Percentiles rank a stretch among this genome's conserved stretches.
phyloP scores from a whole-genome alignment of 2,329 filamentous ascomycete species.

The Leptodontidium sp. region DNA sequence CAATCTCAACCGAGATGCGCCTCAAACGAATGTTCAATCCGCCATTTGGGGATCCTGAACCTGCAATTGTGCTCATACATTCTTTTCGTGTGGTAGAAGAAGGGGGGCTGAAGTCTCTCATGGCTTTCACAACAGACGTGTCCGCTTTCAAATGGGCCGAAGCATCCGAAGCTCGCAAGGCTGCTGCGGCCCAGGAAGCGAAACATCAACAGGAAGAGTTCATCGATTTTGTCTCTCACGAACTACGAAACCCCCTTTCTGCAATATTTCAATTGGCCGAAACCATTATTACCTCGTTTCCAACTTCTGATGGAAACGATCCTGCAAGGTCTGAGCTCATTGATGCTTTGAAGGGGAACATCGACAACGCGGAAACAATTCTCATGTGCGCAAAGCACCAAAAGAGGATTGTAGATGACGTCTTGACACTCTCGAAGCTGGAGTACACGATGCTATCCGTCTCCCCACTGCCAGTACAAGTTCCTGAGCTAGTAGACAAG shows the following conservation, averaged over 20 bases:
- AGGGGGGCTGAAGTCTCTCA: constrained; percentile 39
- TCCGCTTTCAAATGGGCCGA: constrained; percentile 44
- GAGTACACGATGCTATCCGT: constrained; percentile 79
- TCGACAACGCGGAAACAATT: constrained; percentile 81
- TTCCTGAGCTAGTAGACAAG: constrained; percentile 65
- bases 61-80: constrained; percentile 36
- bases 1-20: constrained; percentile 38
- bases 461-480: constrained; percentile 74
- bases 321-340: constrained; percentile 55
- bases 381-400: constrained; percentile 81
- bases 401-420: constrained; percentile 80
- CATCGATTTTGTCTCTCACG: constrained; percentile 78
- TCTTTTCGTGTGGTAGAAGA: constrained; percentile 39
- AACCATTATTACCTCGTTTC: constrained; percentile 65
- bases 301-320: constrained; percentile 47
- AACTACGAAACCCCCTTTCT: constrained; percentile 76
- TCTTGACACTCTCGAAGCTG: constrained; percentile 77
- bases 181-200: constrained; percentile 61
- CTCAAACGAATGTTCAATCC: constrained; percentile 42
- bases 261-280: constrained; percentile 82
- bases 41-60: constrained; percentile 41
- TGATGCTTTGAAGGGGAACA: constrained; percentile 57
- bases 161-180: constrained; percentile 53
- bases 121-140: constrained; percentile 44
- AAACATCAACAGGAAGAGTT: constrained; percentile 81